phyloP scores from a whole-genome alignment of 2,329 filamentous ascomycete genomes.

The Aspergillus quadricinctus region DNA sequence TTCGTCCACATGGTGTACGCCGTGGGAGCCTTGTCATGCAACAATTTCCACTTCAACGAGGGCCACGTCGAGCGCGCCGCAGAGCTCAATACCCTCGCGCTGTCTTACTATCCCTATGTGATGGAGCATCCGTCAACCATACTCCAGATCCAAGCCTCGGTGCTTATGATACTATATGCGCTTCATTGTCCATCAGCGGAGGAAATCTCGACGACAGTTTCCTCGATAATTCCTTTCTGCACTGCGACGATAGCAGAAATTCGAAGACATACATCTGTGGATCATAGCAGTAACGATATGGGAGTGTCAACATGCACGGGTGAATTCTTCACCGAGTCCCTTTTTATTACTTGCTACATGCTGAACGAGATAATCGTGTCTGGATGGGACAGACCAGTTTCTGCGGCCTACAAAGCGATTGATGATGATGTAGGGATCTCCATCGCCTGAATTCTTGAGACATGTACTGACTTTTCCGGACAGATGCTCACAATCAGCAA shows the following conservation, averaged over 20 bases:
- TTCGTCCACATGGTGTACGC: slow-evolving; percentile 26
- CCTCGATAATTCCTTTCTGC: slow-evolving; percentile 25
- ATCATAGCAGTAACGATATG: not conserved
- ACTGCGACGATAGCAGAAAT: slow-evolving; percentile 23
- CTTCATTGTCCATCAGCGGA: slow-evolving; percentile 24
- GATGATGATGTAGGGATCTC: slow-evolving; percentile 20
- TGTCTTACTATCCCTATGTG: slow-evolving; percentile 25
- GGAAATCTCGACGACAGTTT: slow-evolving; percentile 21
- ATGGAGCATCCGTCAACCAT: slow-evolving; percentile 21
- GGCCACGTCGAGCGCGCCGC: slow-evolving; percentile 18
- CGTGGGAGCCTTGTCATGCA: slow-evolving; percentile 23
- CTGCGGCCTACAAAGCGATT: slow-evolving; percentile 18
- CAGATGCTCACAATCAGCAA: slow-evolving; percentile 21
- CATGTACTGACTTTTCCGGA: not conserved
- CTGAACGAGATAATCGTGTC: slow-evolving; percentile 25
- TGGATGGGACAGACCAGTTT: slow-evolving; percentile 26
- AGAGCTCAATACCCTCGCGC: slow-evolving; percentile 20
- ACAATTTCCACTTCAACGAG: slow-evolving; percentile 17
- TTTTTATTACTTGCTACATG: slow-evolving; percentile 28
- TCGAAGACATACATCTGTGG: slow-evolving; percentile 13
- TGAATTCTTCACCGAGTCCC: slow-evolving; percentile 18
- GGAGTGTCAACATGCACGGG: slow-evolving; percentile 4
- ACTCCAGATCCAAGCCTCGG: slow-evolving; percentile 25
- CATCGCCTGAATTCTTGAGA: not conserved
- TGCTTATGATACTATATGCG: slow-evolving; percentile 24